Conservation (phyloP, 768 basidiomycete genomes). For the Suillus hirtellus region DNA sequence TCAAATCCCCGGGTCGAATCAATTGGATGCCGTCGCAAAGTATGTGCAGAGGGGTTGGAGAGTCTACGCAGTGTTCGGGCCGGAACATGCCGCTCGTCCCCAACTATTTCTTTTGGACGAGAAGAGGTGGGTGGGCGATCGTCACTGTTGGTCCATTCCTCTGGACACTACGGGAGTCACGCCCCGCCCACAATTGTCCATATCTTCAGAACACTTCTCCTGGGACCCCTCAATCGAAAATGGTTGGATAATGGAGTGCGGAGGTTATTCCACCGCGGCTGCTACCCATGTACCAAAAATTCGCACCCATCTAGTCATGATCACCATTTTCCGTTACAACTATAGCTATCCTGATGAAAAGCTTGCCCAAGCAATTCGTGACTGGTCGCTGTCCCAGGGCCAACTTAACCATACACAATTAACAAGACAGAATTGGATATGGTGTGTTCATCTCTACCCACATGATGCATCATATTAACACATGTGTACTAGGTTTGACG, state of each 20-base stretch:
- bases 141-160: slow-evolving; percentile 30
- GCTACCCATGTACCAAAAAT: not conserved
- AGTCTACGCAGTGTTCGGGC: slow-evolving; percentile 17
- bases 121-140: slow-evolving; percentile 34
- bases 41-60: slow-evolving; percentile 41
- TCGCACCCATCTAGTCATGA: slow-evolving; percentile 9
- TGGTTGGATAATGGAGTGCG: slow-evolving; percentile 19
- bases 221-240: slow-evolving; percentile 22
- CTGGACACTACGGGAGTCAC: slow-evolving; percentile 24
- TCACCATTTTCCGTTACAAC: slow-evolving; percentile 29
- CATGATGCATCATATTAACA: not conserved
- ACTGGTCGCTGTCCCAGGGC: slow-evolving; percentile 17
- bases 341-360: slow-evolving; percentile 18
- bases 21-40: slow-evolving; percentile 26
- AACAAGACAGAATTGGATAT: slow-evolving; percentile 18
- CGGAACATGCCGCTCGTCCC: not conserved
- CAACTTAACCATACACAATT: not conserved
- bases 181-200: slow-evolving; percentile 15
- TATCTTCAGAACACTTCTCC: slow-evolving; percentile 13
- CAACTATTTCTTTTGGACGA: slow-evolving; percentile 21
- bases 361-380: not conserved
- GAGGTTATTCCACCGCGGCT: no score
- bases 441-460: slow-evolving; percentile 16
- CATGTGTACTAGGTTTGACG: slow-evolving; percentile 21
- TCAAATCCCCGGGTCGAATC: slow-evolving; percentile 6